Evolutionary conservation across 2,329 filamentous ascomycete species (phyloP).

Genomic region (Ramularia endophylla): DNA sequence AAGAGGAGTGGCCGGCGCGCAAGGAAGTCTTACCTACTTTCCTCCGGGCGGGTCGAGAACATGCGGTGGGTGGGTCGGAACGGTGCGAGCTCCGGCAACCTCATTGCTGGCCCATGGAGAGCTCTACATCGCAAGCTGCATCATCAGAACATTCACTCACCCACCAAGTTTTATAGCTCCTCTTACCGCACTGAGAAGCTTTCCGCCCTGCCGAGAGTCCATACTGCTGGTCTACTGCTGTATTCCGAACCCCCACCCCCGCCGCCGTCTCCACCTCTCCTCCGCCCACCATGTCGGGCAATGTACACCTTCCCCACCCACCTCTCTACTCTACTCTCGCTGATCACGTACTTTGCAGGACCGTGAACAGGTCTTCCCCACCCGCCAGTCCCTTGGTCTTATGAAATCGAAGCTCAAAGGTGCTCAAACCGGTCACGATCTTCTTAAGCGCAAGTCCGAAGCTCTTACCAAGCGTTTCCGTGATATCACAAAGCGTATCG

Average conservation of each 20-base stretch:
- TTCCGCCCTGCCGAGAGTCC: neutral
- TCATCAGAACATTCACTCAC: neutral
- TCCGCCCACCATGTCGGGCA: conserved; percentile 21
- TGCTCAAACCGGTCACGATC: conserved; percentile 70
- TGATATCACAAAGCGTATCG: conserved; percentile 96
- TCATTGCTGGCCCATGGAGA: too few species aligned
- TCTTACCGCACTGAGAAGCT: neutral
- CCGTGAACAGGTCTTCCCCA: conserved; percentile 94
- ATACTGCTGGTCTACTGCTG: neutral
- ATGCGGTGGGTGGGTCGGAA: too few species aligned
- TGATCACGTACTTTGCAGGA: too few species aligned
- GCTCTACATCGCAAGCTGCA: neutral
- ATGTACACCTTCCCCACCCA: conserved; percentile 13
- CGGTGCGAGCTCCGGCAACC: too few species aligned
- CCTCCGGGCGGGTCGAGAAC: too few species aligned
- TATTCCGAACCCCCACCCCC: neutral
- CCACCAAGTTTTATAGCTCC: neutral
- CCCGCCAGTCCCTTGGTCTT: conserved; percentile 88
- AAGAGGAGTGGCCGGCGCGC: neutral
- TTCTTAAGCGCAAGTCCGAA: conserved; percentile 97
- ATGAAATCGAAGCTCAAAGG: conserved; percentile 99
- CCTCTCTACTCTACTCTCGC: neutral
- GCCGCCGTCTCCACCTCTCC: neutral
- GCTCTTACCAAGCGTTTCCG: conserved; percentile 75
- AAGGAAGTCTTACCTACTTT: conserved; percentile 2